Conservation (phyloP, 306 rosid species). For the Albizia julibrissin region DNA sequence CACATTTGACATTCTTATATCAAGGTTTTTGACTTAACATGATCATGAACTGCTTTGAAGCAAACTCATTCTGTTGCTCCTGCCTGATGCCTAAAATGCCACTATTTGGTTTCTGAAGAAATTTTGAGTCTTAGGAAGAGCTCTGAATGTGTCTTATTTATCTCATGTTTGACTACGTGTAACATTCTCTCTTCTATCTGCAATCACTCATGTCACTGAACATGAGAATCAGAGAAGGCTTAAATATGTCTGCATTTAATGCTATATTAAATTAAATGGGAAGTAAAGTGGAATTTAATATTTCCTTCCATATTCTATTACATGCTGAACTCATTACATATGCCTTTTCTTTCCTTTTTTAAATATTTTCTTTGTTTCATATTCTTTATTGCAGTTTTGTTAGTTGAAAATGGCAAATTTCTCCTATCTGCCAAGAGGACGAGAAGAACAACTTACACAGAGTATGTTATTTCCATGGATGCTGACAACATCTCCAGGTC, state of each 20-base stretch:
- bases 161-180: background rate
- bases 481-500: slow-evolving; percentile 87
- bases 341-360: background rate
- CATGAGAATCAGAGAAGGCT: slow-evolving; percentile 1
- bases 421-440: slow-evolving; percentile 92
- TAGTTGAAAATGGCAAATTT: slow-evolving; percentile 89
- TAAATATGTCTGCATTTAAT: background rate
- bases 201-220: background rate
- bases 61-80: background rate
- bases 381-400: slow-evolving; percentile 57
- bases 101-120: background rate
- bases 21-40: background rate
- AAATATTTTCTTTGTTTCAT: background rate
- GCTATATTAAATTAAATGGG: background rate
- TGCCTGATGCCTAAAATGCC: background rate
- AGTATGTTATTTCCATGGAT: slow-evolving; percentile 88
- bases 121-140: background rate
- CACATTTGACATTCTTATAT: background rate
- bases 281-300: background rate
- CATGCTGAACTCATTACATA: background rate
- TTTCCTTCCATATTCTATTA: background rate
- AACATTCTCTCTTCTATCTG: background rate
- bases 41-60: background rate
- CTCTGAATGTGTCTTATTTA: background rate
- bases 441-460: slow-evolving; percentile 88